Base-by-base conservation (phyloP, 805 yeast genomes). In the Metschnikowia cerradonensis region DNA sequence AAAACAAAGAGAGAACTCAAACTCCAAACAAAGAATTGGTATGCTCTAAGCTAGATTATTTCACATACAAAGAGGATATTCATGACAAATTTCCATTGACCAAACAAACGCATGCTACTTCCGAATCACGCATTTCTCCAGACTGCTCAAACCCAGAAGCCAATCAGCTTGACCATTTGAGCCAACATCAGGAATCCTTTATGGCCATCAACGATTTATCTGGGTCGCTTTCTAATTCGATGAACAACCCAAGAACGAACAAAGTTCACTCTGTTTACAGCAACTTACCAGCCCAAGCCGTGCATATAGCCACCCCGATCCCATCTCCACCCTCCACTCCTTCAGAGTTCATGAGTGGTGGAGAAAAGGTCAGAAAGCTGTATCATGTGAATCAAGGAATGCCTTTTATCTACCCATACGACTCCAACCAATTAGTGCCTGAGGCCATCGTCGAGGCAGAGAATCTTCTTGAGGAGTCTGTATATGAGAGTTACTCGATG, bases 1-100 rank as follows among this genome's bases (percentile, higher is more conserved):
- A 55, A 42, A 65, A 54, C 52, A 67, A 54, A 44, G 58, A 47
- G 26, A 66, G 54, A 31, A 62, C 57, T 11, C 30, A 30, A 17
- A 7, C 41, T 23, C 23, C 40, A 37, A 64, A 59, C 43, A 40
- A 40, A 10, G 64, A 62, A 45, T 68, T 77, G 45, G 67, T 75
- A 0, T 84, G 91, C 8, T 83, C 96, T 0, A 96, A 96, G 0
- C 67, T 88, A n/a, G 96, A 91, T 56, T 92, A 88, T 62, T 84
- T 82, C 60, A 82, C 87, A 6, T 90, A 88, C 61, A 75, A 90
- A 53, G 88, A 87, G 47, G 95, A 89, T 52, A 65, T 91, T 2
- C 65, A 75, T 3, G 79, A 89, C 10, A 78, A 96, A 53, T 92
- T 83, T 62, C 97, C 99, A 0, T 70, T 88, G 4, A 84, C 47